Evolutionary conservation across 2,329 filamentous ascomycete species (phyloP).

Genomic region (Tolypocladium ophioglossoides): DNA sequence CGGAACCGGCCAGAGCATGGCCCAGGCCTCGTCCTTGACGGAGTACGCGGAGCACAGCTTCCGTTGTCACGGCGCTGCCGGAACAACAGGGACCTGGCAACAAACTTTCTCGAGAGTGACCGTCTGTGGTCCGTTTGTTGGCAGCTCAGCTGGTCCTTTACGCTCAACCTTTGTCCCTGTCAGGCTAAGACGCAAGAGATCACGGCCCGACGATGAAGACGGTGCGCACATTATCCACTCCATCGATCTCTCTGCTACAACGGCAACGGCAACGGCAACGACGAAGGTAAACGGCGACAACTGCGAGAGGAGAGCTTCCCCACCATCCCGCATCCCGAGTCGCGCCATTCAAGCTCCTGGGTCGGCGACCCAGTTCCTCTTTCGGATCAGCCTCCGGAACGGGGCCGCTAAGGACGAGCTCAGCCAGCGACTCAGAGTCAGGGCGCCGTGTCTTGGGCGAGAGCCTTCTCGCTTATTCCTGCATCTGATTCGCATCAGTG

Average conservation of each 20-base stretch:
- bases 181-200: background rate
- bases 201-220: background rate
- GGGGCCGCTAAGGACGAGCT: background rate
- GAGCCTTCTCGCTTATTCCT: constrained; percentile 4
- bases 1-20: constrained; percentile 1
- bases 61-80: background rate
- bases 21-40: no score
- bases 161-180: background rate
- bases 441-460: background rate
- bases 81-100: background rate
- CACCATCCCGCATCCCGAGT: background rate
- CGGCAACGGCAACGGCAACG: background rate
- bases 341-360: background rate
- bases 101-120: no score
- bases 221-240: background rate
- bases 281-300: no score
- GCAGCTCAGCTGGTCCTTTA: background rate
- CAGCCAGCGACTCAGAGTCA: background rate
- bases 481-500: constrained; percentile 4
- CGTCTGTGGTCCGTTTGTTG: background rate
- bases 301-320: background rate
- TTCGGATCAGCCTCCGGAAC: constrained; percentile 4
- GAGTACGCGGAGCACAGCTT: no score
- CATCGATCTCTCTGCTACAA: background rate
- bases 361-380: constrained; percentile 2